Conservation (phyloP, 805 yeast species). For the Cyberlindnera samutprakarnensis region DNA sequence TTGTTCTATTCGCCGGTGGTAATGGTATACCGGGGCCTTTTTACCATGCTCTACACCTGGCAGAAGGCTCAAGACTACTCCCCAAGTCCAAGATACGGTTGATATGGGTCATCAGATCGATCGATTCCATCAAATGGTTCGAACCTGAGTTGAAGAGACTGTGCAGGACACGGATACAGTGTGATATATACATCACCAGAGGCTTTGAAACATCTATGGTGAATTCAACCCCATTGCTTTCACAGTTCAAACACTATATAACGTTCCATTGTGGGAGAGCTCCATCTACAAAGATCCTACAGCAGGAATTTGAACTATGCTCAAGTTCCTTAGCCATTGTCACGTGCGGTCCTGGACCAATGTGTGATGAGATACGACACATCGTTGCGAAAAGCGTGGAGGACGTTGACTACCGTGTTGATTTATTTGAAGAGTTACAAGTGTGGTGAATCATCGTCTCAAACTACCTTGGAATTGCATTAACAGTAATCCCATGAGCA, state of each 20-base stretch:
- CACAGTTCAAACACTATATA: slow-evolving; percentile 15
- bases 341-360: slow-evolving; percentile 58
- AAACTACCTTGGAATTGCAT: too few relatives aligned
- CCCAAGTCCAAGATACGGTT: slow-evolving; percentile 36
- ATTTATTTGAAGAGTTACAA: slow-evolving; percentile 70
- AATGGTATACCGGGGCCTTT: slow-evolving; percentile 48
- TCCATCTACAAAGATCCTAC: slow-evolving; percentile 30
- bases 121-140: slow-evolving; percentile 42
- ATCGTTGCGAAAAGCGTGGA: slow-evolving; percentile 36
- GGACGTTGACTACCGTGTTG: slow-evolving; percentile 42
- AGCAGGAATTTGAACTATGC: slow-evolving; percentile 30
- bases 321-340: slow-evolving; percentile 43
- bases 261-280: slow-evolving; percentile 41
- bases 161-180: slow-evolving; percentile 19
- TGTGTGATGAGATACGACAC: slow-evolving; percentile 52
- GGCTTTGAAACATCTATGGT: slow-evolving; percentile 2
- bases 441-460: slow-evolving; percentile 45
- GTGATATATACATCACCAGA: slow-evolving; percentile 33
- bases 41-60: slow-evolving; percentile 29
- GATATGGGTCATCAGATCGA: slow-evolving; percentile 57
- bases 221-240: slow-evolving; percentile 1
- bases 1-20: slow-evolving; percentile 42
- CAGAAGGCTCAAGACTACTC: slow-evolving; percentile 16
- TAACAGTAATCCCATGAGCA: too few relatives aligned
- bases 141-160: slow-evolving; percentile 32